Conservation (phyloP, 495 filamentous ascomycete genomes). For the Talaromyces wortmannii region DNA sequence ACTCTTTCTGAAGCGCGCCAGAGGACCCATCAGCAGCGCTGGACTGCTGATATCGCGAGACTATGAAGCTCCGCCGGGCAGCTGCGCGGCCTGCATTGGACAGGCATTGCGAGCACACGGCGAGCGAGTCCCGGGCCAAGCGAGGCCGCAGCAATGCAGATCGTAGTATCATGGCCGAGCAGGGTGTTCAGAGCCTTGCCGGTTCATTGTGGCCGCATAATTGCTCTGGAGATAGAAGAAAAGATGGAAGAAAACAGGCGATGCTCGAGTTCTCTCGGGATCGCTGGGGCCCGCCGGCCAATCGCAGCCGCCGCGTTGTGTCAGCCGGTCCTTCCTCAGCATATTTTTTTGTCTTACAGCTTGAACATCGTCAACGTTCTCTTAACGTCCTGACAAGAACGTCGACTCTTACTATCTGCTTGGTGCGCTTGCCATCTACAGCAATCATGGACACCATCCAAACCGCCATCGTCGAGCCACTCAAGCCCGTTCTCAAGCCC, state of each 20-base stretch:
- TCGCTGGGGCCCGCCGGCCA: too few species aligned
- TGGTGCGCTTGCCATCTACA: too few species aligned
- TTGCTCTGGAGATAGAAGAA: too few species aligned
- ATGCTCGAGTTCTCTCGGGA: too few species aligned
- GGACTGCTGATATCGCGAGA: constrained; percentile 23
- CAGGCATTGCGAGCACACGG: constrained; percentile 28
- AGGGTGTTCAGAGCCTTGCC: constrained; percentile 1
- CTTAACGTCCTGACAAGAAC: background rate
- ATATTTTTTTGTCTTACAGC: background rate
- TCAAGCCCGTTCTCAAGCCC: constrained; percentile 64
- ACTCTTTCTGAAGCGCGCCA: constrained; percentile 25
- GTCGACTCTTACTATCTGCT: background rate
- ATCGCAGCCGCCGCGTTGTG: too few species aligned
- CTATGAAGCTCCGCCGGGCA: constrained; percentile 23
- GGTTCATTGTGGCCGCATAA: background rate
- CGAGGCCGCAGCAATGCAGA: constrained; percentile 29
- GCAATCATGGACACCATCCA: constrained; percentile 33
- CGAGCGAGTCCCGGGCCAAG: constrained; percentile 20
- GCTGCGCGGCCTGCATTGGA: constrained; percentile 11
- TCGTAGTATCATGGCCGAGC: constrained; percentile 35
- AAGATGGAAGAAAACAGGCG: too few species aligned
- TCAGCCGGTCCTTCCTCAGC: background rate
- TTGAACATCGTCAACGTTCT: background rate
- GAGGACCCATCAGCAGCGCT: constrained; percentile 20
- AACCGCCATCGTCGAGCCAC: constrained; percentile 48